A percentile compares a stretch with the other conserved stretches of the same genome.
These are phyloP conservation scores for Hawksworthiomyces lignivorus DNA, from an alignment of 2,329 filamentous ascomycete species.

Conservation along the genomic window DNA sequence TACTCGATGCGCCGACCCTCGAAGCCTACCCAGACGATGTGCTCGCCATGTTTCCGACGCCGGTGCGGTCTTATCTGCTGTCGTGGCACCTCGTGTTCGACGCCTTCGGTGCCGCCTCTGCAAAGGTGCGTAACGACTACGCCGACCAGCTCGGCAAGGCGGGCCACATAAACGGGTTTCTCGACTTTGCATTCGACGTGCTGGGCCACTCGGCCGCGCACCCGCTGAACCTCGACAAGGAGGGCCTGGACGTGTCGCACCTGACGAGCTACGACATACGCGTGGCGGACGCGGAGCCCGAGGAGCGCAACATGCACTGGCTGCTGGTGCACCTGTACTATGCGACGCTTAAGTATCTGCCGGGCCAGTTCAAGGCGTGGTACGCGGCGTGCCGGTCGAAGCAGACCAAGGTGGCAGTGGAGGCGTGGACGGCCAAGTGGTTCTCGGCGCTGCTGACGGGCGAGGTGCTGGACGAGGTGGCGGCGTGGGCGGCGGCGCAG, in stretches of 20 bases:
- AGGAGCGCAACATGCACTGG: conserved; percentile 70
- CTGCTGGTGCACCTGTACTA: conserved; percentile 83
- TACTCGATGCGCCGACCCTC: conserved; percentile 69
- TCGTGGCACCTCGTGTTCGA: conserved; percentile 90
- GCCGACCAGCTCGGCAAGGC: conserved; percentile 69
- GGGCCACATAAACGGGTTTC: conserved; percentile 57
- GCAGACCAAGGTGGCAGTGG: conserved; percentile 71
- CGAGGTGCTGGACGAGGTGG: conserved; percentile 59
- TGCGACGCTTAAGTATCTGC: conserved; percentile 66
- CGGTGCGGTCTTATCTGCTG: conserved; percentile 72
- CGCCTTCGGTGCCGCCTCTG: conserved; percentile 68
- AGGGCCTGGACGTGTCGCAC: conserved; percentile 49
- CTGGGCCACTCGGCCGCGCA: conserved; percentile 70
- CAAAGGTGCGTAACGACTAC: conserved; percentile 77
- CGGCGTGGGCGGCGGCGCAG: conserved; percentile 54
- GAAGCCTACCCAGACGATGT: conserved; percentile 58
- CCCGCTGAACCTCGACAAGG: conserved; percentile 65
- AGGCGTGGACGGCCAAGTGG: conserved; percentile 77
- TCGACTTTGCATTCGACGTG: conserved; percentile 77
- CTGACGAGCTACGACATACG: conserved; percentile 48
- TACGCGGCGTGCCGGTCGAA: conserved; percentile 74
- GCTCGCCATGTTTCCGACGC: conserved; percentile 60
- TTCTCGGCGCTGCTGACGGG: conserved; percentile 66
- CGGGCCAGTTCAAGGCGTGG: conserved; percentile 75
- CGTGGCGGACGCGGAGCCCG: conserved; percentile 45